Base-by-base conservation (phyloP, 164 flowering plant genomes). In the grape (Vitis vinifera) region DNA sequence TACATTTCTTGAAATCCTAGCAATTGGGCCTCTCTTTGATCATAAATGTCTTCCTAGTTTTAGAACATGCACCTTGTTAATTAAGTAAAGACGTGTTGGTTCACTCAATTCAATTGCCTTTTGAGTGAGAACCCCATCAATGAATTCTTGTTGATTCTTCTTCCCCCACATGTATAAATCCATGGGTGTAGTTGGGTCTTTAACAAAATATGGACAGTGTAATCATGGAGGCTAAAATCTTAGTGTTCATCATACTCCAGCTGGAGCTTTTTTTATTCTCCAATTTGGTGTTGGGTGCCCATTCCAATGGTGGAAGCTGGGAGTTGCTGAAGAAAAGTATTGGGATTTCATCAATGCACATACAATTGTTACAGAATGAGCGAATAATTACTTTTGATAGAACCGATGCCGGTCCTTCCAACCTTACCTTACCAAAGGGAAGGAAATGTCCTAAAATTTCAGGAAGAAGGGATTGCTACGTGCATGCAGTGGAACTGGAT, bases 401-500 rank as follows among this genome's bases (percentile, higher is more conserved):
- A 6, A 79, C 83, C 0, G 66, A 76, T 55, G 70, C 53, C 29
- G 87, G 87, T 8, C 77, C 71, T 3, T 85, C 89, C 51, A 82
- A 83, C 64, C 60, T 85, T 13, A 52, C 80, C 17, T 73, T 81
- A 1, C 84, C 86, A 0, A 15, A 23, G 0, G 75, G 71, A 9
- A 62, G 30, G 4, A 8, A 51, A 13, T 2, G 59, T 37, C 14
- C 51, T 11, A 56, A 50, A 14, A 15, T n/a, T 58, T 37, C 75
- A 17, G 29, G 59, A 30, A 9, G 1, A 7, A 7, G 57, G 17
- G 87, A 84, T 16, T 87, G 89, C 80, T 66, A 31, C 2, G 86
- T 84, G 6, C 91, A 87, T 55, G 83, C 89, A 0, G 69, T 84
- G 0, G 89, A 85, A 48, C 80, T 65, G 73, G 73, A 82, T 60